These are phyloP conservation scores for Rutstroemia sp. DNA, from an alignment of 2,329 filamentous ascomycete genomes.

Conservation along the genomic window DNA sequence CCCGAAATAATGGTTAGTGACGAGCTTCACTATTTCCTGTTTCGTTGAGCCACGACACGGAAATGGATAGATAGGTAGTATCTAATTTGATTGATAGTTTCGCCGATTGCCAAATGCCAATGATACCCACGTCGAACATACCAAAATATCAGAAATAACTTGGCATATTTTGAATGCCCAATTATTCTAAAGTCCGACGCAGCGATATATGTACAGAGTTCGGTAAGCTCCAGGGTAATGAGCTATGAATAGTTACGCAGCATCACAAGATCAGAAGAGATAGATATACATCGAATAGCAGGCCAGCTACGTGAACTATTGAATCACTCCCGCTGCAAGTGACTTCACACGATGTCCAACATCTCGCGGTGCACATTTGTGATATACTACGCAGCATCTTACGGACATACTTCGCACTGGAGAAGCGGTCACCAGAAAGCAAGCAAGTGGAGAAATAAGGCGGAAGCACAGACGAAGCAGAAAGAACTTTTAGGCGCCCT, in stretches of 20 bases:
- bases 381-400: background rate
- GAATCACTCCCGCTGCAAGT: background rate
- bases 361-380: background rate
- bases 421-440: background rate
- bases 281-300: conserved; percentile 4
- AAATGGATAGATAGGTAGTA: background rate
- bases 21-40: background rate
- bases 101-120: background rate
- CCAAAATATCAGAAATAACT: background rate
- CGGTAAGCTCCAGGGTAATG: background rate
- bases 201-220: background rate
- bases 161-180: background rate
- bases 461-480: background rate
- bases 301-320: background rate
- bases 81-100: background rate
- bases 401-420: too few species aligned
- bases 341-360: too few species aligned
- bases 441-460: background rate
- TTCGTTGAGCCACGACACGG: background rate
- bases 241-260: conserved; percentile 3
- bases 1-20: background rate
- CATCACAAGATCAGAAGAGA: conserved; percentile 3
- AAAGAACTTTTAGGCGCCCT: background rate
- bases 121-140: background rate
- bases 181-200: background rate